A percentile compares a stretch with the other conserved stretches of the same genome.
These are phyloP conservation scores for Fusarium verrucosum DNA, from an alignment of 2,329 filamentous ascomycete species.

Conservation along the genomic window DNA sequence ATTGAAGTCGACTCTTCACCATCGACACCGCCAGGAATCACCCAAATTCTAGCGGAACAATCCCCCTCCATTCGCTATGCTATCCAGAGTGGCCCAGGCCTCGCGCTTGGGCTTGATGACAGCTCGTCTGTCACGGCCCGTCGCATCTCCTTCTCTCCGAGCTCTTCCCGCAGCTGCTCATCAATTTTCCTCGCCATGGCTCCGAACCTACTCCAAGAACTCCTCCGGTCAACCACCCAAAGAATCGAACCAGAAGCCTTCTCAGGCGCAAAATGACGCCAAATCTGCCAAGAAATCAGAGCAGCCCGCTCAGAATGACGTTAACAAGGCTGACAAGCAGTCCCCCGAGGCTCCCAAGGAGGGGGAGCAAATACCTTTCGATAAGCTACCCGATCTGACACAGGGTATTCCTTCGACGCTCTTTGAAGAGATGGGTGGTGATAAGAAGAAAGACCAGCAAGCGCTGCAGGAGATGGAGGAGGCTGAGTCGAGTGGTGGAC, in stretches of 20 bases:
- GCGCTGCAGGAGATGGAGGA: slow-evolving; percentile 52
- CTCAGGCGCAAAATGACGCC: slow-evolving; percentile 30
- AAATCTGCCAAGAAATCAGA: slow-evolving; percentile 27
- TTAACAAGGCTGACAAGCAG: slow-evolving; percentile 37
- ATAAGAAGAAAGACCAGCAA: slow-evolving; percentile 48
- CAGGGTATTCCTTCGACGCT: slow-evolving; percentile 93
- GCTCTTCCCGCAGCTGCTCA: slow-evolving; percentile 36
- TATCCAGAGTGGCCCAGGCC: slow-evolving; percentile 50
- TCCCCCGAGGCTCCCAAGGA: slow-evolving; percentile 47
- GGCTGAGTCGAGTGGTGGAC: slow-evolving; percentile 46
- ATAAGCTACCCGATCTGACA: slow-evolving; percentile 88
- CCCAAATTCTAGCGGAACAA: not conserved
- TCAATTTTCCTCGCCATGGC: slow-evolving; percentile 40
- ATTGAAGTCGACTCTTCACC: slow-evolving; percentile 37
- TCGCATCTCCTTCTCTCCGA: slow-evolving; percentile 40
- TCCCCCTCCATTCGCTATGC: slow-evolving; percentile 49
- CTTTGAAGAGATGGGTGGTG: slow-evolving; percentile 72
- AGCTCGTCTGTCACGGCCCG: slow-evolving; percentile 43
- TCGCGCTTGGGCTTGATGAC: slow-evolving; percentile 48
- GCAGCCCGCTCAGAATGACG: slow-evolving; percentile 30
- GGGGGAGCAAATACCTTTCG: slow-evolving; percentile 60
- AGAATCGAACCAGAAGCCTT: slow-evolving; percentile 26
- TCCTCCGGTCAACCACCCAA: slow-evolving; percentile 17
- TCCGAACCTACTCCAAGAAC: slow-evolving; percentile 45
- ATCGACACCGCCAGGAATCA: slow-evolving; percentile 12